A percentile compares a stretch with the other conserved stretches of the same genome.
phyloP scores from a whole-genome alignment of 2,329 filamentous ascomycete species.

The Elsinoe batatas region DNA sequence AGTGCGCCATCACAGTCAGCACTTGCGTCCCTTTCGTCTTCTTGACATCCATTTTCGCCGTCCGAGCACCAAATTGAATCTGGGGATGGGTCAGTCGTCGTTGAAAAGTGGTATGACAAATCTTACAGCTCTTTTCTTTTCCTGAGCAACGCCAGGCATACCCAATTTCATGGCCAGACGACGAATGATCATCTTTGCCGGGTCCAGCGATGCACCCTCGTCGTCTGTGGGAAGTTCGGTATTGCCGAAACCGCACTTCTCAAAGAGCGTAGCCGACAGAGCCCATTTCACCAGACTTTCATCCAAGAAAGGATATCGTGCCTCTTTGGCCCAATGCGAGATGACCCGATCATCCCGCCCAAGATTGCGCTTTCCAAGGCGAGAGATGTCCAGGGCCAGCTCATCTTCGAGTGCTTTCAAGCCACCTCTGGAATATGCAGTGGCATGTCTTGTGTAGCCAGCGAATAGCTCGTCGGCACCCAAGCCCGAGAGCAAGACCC shows the following conservation, averaged over 20 bases:
- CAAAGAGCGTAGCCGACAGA: constrained; percentile 61
- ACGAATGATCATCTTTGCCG: constrained; percentile 72
- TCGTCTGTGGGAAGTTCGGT: constrained; percentile 18
- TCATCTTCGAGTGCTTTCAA: constrained; percentile 68
- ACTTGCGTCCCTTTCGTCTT: constrained; percentile 39
- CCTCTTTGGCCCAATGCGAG: constrained; percentile 79
- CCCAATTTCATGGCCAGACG: constrained; percentile 65
- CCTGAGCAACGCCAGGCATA: constrained; percentile 60
- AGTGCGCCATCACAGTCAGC: constrained; percentile 23
- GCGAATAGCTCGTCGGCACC: constrained; percentile 95
- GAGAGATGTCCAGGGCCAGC: constrained; percentile 70
- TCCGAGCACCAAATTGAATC: constrained; percentile 37
- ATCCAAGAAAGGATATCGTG: constrained; percentile 82
- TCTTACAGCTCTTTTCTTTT: constrained; percentile 84
- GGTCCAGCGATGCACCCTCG: constrained; percentile 45
- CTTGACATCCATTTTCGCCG: constrained; percentile 40
- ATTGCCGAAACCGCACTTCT: constrained; percentile 72
- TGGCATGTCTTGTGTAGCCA: constrained; percentile 76
- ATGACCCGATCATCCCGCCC: constrained; percentile 89
- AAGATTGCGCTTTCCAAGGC: constrained; percentile 87
- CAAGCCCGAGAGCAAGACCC: constrained; percentile 81
- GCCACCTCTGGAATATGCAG: constrained; percentile 60
- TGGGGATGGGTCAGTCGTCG: constrained; percentile 17
- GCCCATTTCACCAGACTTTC: constrained; percentile 78
- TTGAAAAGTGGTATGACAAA: background rate